Evolutionary conservation across 2,329 filamentous ascomycete species (phyloP), one percentile per base, ranked within the genome.

Genomic region (Knufia petricola): DNA sequence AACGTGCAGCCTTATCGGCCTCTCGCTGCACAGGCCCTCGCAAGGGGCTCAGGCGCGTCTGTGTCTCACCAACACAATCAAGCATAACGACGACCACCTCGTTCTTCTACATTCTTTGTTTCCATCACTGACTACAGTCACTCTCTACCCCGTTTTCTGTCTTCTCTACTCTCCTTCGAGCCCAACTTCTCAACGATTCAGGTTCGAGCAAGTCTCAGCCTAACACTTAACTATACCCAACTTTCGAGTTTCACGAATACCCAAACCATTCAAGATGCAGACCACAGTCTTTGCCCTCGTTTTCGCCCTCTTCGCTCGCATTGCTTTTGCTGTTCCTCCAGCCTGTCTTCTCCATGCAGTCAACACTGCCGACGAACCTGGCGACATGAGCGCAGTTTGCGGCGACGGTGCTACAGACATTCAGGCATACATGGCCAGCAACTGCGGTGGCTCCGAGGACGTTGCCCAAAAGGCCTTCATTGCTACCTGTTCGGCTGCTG

Each of bases 341-440:
- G 70, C 70, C 47, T 77, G 74, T 60, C 63, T 77, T 39, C 63
- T 77, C 38, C 65, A 63, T 36, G 72, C 70, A 31, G 65, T 77
- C 55, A 73, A 73, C 52, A 59, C 61, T 38, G 58, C 66, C 46
- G 28, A 58, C 44, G 57, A 66, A 49, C 68, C 68, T 6, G 58
- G 61, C 31, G 62, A 71, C 50, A 53, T 70, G 24, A 60, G 64
- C 43, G 54, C 61, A 12, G 55, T 71, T 42, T 72, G 69, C 51
- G 64, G 65, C 41, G 53, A 64, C 39, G 52, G 52, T 13, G 60
- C 61, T 24, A 56, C 59, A 34, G 59, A 64, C 21, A 59, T 70
- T 38, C 59, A 69, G 57, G 55, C 59, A 4, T 53, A 60, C 32
- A 69, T 72, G 52, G 52, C 52, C 31, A 58, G 63, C 21, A 46